Base-by-base conservation (phyloP, 352 stramenopile genomes). In the Phytophthora citricola region DNA sequence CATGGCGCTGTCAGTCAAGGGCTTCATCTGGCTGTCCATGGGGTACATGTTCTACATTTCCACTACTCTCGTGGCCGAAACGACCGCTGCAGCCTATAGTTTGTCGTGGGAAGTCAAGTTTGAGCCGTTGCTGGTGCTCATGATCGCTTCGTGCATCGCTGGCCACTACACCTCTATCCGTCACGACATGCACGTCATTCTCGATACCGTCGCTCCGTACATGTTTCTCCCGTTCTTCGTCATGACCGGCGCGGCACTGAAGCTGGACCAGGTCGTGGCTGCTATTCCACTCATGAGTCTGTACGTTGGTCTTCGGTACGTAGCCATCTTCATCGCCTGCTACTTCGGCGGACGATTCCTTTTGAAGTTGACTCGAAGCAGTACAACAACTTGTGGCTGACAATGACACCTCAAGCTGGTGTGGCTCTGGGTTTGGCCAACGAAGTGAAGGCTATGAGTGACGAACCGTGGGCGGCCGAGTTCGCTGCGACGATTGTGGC, bases 341-440 rank as follows among this genome's bases (percentile, higher is more conserved):
- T 90, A 90, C 71, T 69, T 74, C 41, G 79, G 68, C 31, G 81
- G 81, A 3, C 75, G 80, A 20, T 91, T 78, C 54, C 31, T 91
- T 36, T 61, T 91, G 5, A 86, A 87, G 66, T 66, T 89, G 31
- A 54, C 67, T 1, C 79, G 15, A 68, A 47, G 58, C 74, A 89
- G 67, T 91, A 89, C 75, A 89, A 86, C 63, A 89, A 87, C 64
- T 65, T 91, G 57, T 91, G 82, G 82, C 60, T 91, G 43, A 89
- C 79, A 24, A 84, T 89, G 73, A 90, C 81, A 4, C 81, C 81
- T 0, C 81, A 90, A 57, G 81, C 81, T 38, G 81, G 81, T 32
- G 82, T 91, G 20, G 78, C 82, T 0, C 63, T 91, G 7, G 82
- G 82, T 32, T 52, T 91, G n/a, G 82, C 82, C 1, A 85, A 76